Evolutionary conservation across 768 basidiomycete genomes (phyloP).

Genomic region (Fomitopsis pulvina): DNA sequence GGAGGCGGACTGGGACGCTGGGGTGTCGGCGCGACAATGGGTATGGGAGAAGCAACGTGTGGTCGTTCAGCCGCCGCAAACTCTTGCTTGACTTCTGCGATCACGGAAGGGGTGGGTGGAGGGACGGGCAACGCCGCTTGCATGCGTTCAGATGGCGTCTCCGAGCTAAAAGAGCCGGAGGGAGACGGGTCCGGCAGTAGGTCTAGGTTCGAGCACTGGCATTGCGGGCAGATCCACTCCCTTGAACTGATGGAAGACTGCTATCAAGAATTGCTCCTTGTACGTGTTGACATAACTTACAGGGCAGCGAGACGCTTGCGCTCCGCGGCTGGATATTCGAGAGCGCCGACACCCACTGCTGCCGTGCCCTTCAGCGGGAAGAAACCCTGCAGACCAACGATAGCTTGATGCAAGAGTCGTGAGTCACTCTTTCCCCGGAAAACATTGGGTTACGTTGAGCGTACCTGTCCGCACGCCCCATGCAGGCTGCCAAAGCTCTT

Average conservation of each 20-base stretch:
- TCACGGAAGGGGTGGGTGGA: neutral
- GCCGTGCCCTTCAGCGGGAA: constrained; percentile 86
- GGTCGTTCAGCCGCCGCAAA: constrained; percentile 4
- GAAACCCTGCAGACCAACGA: constrained; percentile 84
- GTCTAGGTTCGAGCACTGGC: constrained; percentile 58
- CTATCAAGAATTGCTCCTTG: too few species aligned
- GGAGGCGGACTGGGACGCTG: constrained; percentile 16
- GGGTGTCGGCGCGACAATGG: constrained; percentile 18
- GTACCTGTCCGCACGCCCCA: constrained; percentile 95
- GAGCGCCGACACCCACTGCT: constrained; percentile 81
- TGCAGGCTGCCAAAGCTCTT: constrained; percentile 96
- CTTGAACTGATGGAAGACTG: constrained; percentile 61
- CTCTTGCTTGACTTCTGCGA: neutral
- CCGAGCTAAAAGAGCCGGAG: neutral
- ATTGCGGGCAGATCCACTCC: constrained; percentile 74
- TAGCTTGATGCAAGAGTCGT: constrained; percentile 40
- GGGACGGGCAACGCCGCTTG: constrained; percentile 1
- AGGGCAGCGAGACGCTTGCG: constrained; percentile 70
- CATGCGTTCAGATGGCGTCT: neutral
- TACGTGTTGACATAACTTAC: constrained; percentile 39
- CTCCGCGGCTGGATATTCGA: constrained; percentile 71
- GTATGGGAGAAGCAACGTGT: constrained; percentile 10
- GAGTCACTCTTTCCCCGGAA: constrained; percentile 11
- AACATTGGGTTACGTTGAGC: constrained; percentile 9
- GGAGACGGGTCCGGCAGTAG: constrained; percentile 62